Percentiles rank a stretch among this genome's conserved stretches.
phyloP scores from a whole-genome alignment of 176 grass and related monocot species.

The Ensete ventricosum region DNA sequence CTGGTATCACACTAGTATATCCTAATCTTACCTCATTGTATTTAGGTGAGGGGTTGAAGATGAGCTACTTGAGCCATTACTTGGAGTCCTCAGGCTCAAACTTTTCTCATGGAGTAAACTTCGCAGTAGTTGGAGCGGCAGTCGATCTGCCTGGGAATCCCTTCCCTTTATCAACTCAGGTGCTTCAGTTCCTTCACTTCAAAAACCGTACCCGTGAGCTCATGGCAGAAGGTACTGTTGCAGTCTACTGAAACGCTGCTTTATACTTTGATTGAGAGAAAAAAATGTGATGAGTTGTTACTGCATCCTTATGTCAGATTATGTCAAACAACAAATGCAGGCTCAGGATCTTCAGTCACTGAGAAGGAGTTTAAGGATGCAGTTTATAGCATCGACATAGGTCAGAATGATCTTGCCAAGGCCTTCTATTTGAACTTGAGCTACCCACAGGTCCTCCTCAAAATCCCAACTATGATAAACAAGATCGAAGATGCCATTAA shows the following conservation, averaged over 20 bases:
- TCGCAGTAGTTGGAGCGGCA: slow-evolving; percentile 37
- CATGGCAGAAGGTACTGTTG: not conserved
- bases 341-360: slow-evolving; percentile 23
- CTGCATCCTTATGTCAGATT: too few species aligned
- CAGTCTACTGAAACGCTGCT: too few species aligned
- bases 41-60: slow-evolving; percentile 34
- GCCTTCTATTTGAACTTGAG: slow-evolving; percentile 23
- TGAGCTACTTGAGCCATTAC: slow-evolving; percentile 42
- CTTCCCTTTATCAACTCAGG: slow-evolving; percentile 37
- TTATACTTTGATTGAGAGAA: too few species aligned
- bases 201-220: slow-evolving; percentile 42
- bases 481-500: slow-evolving; percentile 27
- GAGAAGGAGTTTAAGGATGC: slow-evolving; percentile 24
- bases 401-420: slow-evolving; percentile 33
- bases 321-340: not conserved
- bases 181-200: slow-evolving; percentile 49
- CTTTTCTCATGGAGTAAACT: slow-evolving; percentile 46
- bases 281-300: too few species aligned
- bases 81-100: slow-evolving; percentile 41
- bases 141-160: not conserved
- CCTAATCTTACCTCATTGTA: not conserved
- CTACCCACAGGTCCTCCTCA: slow-evolving; percentile 9
- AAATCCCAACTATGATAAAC: slow-evolving; percentile 18
- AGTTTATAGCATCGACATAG: slow-evolving; percentile 35
- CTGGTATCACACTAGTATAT: not conserved